Conservation (phyloP, 2,329 filamentous ascomycete species). For the Aspergillus sp. region DNA sequence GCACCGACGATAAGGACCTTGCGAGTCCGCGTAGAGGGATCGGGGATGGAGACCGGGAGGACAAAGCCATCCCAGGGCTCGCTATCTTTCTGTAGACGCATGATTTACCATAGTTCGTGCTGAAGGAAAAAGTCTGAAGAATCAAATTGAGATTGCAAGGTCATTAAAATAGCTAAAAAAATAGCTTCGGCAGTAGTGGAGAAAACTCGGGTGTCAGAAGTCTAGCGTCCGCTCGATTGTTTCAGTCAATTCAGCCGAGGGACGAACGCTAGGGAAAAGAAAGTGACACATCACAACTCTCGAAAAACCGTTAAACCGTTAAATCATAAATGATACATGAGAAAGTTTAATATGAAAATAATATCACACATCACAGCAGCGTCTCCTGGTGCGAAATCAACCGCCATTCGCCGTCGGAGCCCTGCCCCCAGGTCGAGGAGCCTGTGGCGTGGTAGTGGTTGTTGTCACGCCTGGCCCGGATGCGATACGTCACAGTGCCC, state of each 20-base stretch:
- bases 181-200: slow-evolving; percentile 10
- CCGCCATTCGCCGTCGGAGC: slow-evolving; percentile 44
- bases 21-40: slow-evolving; percentile 22
- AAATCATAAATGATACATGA: slow-evolving; percentile 6
- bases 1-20: slow-evolving; percentile 41
- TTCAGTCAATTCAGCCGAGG: background rate
- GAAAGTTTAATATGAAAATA: background rate
- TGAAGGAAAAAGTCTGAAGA: background rate
- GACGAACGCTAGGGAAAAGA: background rate
- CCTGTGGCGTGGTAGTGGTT: slow-evolving; percentile 35
- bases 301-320: background rate
- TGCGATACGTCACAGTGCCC: slow-evolving; percentile 38
- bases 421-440: slow-evolving; percentile 43
- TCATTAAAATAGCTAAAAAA: background rate
- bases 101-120: slow-evolving; percentile 1
- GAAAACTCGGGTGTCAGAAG: background rate
- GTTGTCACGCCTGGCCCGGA: slow-evolving; percentile 34
- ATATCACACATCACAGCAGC: slow-evolving; percentile 24
- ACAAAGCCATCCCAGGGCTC: slow-evolving; percentile 16
- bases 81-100: slow-evolving; percentile 4
- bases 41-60: slow-evolving; percentile 8
- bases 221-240: background rate
- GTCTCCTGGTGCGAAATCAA: slow-evolving; percentile 43
- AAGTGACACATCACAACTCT: background rate
- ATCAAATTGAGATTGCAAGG: background rate